These are phyloP conservation scores for Vishniacozyma victoriae DNA, from an alignment of 768 basidiomycete species.

Conservation along the genomic window DNA sequence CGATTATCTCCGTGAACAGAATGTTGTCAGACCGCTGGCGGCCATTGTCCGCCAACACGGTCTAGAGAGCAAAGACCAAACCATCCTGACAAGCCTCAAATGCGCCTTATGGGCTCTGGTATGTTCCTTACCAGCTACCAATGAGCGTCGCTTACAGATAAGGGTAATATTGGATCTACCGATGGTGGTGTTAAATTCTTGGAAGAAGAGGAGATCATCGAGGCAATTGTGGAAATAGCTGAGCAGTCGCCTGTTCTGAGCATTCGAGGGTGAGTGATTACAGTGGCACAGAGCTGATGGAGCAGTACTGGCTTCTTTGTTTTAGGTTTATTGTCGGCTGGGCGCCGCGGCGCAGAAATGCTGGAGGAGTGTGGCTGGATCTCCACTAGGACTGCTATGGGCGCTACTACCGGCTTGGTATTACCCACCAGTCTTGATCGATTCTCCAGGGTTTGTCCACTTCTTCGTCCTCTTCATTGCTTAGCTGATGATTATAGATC, in stretches of 20 bases:
- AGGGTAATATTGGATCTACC: slow-evolving; percentile 93
- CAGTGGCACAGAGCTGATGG: background rate
- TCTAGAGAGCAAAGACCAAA: slow-evolving; percentile 72
- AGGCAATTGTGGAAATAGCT: slow-evolving; percentile 82
- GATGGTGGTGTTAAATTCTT: slow-evolving; percentile 87
- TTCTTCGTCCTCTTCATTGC: slow-evolving; percentile 1
- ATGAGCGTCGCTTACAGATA: background rate
- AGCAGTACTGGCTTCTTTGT: slow-evolving; percentile 91
- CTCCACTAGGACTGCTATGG: slow-evolving; percentile 77
- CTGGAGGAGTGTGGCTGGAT: slow-evolving; percentile 91
- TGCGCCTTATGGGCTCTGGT: slow-evolving; percentile 96
- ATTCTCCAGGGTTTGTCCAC: slow-evolving; percentile 64
- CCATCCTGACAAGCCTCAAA: slow-evolving; percentile 81
- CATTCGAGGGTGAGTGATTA: slow-evolving; percentile 69
- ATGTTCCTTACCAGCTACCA: slow-evolving; percentile 46
- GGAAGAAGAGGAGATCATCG: slow-evolving; percentile 91
- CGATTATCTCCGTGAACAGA: slow-evolving; percentile 79
- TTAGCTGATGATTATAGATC: slow-evolving; percentile 12
- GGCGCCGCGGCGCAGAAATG: slow-evolving; percentile 85
- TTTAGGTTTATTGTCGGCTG: slow-evolving; percentile 84
- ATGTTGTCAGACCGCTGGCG: slow-evolving; percentile 84
- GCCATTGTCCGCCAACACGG: slow-evolving; percentile 83
- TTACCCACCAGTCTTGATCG: slow-evolving; percentile 75
- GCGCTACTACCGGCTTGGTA: slow-evolving; percentile 81
- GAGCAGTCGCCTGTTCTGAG: slow-evolving; percentile 83